Percentiles rank a stretch among this genome's conserved stretches.
These are phyloP conservation scores for Luffa aegyptiaca DNA, from an alignment of 306 rosid species.

Conservation along the genomic window DNA sequence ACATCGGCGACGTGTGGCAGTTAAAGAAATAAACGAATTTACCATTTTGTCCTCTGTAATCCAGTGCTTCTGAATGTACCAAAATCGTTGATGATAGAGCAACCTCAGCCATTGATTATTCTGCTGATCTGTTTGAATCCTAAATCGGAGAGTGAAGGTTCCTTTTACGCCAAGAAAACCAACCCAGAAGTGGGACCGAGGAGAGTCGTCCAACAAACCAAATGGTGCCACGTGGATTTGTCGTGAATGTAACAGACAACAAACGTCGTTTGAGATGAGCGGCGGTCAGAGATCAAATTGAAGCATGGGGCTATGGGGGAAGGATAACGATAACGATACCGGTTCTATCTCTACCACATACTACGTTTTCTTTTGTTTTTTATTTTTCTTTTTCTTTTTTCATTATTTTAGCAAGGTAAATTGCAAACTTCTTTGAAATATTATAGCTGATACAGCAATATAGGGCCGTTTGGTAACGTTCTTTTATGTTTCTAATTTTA, in stretches of 20 bases:
- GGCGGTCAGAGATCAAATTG: not conserved
- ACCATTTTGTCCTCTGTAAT: not conserved
- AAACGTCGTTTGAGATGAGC: not conserved
- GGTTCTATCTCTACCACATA: not conserved
- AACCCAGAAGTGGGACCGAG: not conserved
- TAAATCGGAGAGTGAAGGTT: not conserved
- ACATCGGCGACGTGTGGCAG: not conserved
- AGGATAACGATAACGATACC: conserved; percentile 5
- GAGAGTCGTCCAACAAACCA: not conserved
- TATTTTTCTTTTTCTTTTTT: not conserved
- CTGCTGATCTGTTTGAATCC: not conserved
- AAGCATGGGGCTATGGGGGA: not conserved
- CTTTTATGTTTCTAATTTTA: no score
- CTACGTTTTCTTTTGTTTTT: not conserved
- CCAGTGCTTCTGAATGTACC: not conserved
- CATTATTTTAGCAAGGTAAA: not conserved
- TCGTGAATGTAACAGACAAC: not conserved
- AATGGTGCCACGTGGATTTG: not conserved
- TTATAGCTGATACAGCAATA: no score
- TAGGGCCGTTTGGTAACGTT: no score
- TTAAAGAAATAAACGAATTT: not conserved
- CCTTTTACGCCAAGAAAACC: not conserved
- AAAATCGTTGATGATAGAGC: not conserved
- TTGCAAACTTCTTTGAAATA: not conserved
- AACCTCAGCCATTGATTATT: not conserved